phyloP scores from a whole-genome alignment of 2,329 filamentous ascomycete species.

The Alternaria brassicicola region DNA sequence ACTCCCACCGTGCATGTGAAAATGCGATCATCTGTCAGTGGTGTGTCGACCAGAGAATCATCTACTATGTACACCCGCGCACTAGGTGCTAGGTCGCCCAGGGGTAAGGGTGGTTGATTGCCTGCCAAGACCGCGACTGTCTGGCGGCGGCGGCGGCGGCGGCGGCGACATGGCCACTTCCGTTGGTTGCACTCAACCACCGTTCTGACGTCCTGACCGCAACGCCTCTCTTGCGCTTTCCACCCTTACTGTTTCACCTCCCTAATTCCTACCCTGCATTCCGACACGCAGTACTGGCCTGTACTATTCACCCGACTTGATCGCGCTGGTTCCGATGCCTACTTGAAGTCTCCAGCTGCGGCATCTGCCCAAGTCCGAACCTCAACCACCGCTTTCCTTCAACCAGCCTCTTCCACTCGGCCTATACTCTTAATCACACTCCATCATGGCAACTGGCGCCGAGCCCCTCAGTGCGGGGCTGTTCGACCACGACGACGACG shows the following conservation, averaged over 20 bases:
- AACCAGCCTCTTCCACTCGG: neutral
- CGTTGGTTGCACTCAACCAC: conserved; percentile 1
- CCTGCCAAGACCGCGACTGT: conserved; percentile 6
- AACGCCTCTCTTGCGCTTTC: neutral
- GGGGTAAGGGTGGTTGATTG: conserved; percentile 5
- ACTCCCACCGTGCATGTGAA: neutral
- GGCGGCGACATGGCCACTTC: conserved; percentile 16
- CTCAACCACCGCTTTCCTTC: neutral
- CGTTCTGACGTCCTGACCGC: conserved; percentile 1
- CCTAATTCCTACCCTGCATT: neutral
- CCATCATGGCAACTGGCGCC: conserved; percentile 33
- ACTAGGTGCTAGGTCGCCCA: conserved; percentile 1
- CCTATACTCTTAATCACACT: conserved; percentile 1
- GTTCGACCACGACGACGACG: conserved; percentile 10
- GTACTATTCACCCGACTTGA: neutral
- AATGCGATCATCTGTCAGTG: neutral
- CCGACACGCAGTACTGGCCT: neutral
- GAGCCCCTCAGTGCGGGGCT: conserved; percentile 21
- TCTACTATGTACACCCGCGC: neutral
- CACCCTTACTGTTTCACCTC: neutral
- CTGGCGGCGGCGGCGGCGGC: conserved; percentile 5
- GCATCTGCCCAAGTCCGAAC: conserved; percentile 24
- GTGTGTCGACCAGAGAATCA: neutral
- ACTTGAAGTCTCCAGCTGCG: conserved; percentile 29
- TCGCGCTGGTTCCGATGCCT: conserved; percentile 27